phyloP scores from a whole-genome alignment of 2,329 filamentous ascomycete genomes.

The Elsinoe perseae region DNA sequence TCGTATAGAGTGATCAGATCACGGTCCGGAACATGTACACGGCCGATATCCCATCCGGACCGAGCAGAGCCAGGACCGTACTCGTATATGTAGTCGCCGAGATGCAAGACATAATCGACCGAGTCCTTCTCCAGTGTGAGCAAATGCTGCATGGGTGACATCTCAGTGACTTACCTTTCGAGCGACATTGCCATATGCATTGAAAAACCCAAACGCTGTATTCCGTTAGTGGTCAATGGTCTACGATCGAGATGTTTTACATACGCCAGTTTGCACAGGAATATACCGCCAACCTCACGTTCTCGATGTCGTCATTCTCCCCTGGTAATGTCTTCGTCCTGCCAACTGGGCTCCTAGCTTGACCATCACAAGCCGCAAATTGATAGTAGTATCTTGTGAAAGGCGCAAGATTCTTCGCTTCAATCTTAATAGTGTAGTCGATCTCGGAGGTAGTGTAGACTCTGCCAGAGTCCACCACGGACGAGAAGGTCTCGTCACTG shows the following conservation, averaged over 20 bases:
- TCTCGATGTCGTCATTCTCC: constrained; percentile 21
- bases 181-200: constrained; percentile 23
- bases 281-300: constrained; percentile 24
- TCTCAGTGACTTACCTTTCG: not conserved
- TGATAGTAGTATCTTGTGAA: constrained; percentile 27
- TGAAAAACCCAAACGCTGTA: constrained; percentile 21
- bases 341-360: constrained; percentile 22
- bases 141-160: constrained; percentile 18
- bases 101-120: constrained; percentile 34
- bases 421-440: constrained; percentile 26
- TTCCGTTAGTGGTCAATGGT: no score
- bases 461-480: constrained; percentile 27
- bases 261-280: constrained; percentile 25
- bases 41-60: constrained; percentile 28
- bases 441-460: constrained; percentile 26
- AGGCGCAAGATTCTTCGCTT: constrained; percentile 22
- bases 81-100: constrained; percentile 41
- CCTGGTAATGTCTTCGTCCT: constrained; percentile 25
- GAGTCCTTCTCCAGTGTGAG: constrained; percentile 24
- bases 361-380: constrained; percentile 23
- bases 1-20: constrained; percentile 38
- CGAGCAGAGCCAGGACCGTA: constrained; percentile 33
- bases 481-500: constrained; percentile 18
- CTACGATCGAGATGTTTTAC: constrained; percentile 14
- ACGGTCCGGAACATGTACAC: constrained; percentile 26